Conservation (phyloP, 1,284 basidiomycete species). For the Testicularia cyperi region DNA sequence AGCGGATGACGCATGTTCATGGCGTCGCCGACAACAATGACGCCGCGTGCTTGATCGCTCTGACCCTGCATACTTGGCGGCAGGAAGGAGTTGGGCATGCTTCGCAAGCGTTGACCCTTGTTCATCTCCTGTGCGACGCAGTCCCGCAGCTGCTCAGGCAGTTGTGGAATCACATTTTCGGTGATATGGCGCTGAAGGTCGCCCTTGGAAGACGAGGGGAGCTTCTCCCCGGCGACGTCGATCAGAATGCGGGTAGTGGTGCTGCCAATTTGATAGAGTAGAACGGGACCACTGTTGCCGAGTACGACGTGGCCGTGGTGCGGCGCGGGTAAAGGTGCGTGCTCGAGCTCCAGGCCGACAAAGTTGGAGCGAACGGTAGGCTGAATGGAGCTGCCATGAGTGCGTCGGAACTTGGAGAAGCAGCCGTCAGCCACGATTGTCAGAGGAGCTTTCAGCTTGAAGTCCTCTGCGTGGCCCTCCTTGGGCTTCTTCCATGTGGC, state of each 20-base stretch:
- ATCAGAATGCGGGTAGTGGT: constrained; percentile 84
- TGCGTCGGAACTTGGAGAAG: constrained; percentile 77
- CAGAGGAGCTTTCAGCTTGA: constrained; percentile 69
- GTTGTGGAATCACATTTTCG: constrained; percentile 47
- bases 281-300: constrained; percentile 72
- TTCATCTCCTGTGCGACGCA: constrained; percentile 44
- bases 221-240: constrained; percentile 77
- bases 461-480: constrained; percentile 10
- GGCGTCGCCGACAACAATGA: constrained; percentile 87
- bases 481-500: constrained; percentile 34
- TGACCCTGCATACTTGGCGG: constrained; percentile 80
- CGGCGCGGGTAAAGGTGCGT: constrained; percentile 76
- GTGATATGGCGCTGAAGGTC: constrained; percentile 54
- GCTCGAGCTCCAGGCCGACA: constrained; percentile 75
- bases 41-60: constrained; percentile 66
- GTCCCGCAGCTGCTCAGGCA: constrained; percentile 49
- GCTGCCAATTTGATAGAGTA: constrained; percentile 80
- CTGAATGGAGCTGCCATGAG: constrained; percentile 62
- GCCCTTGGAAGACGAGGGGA: constrained; percentile 74
- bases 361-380: constrained; percentile 74
- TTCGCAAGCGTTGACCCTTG: constrained; percentile 63
- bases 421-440: constrained; percentile 92
- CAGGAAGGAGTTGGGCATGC: constrained; percentile 95
- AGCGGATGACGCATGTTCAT: constrained; percentile 99
- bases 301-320: constrained; percentile 84